Evolutionary conservation across 371 early-diverging fungal genomes (phyloP).

Genomic region (Rhizopus delemar): DNA sequence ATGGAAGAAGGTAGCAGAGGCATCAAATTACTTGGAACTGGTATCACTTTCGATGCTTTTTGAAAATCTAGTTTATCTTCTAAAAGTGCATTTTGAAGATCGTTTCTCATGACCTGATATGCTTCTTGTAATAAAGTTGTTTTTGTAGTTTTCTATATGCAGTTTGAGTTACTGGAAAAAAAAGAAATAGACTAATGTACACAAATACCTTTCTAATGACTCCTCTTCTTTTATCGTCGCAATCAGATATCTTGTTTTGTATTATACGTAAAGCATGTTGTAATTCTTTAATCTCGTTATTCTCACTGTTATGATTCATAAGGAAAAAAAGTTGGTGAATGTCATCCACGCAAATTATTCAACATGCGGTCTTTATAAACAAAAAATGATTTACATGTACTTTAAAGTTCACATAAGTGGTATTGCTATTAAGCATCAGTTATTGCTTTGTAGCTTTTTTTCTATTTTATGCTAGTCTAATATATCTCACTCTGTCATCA

Average conservation of each 20-base stretch:
- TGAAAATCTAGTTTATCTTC: conserved; percentile 1
- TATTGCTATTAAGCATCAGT: too few relatives aligned
- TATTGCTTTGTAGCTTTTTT: too few relatives aligned
- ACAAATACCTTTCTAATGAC: conserved; percentile 6
- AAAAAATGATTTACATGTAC: too few relatives aligned
- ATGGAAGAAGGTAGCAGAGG: background rate
- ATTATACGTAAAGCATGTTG: conserved; percentile 7
- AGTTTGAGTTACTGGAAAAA: background rate
- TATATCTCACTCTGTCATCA: too few relatives aligned
- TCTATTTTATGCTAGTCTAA: too few relatives aligned
- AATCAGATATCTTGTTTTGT: conserved; percentile 9
- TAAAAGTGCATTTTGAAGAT: conserved; percentile 8
- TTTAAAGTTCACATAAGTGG: too few relatives aligned
- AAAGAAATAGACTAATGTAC: background rate
- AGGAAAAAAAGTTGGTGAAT: background rate
- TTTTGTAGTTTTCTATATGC: conserved; percentile 18
- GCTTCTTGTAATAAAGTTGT: conserved; percentile 15
- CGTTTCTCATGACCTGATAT: conserved; percentile 7
- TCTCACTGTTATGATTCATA: background rate
- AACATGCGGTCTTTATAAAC: background rate
- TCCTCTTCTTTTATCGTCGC: conserved; percentile 3
- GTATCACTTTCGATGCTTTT: background rate
- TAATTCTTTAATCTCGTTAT: conserved; percentile 6
- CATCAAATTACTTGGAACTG: background rate
- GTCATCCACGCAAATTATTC: too few relatives aligned